Conservation (phyloP, 176 grass and related monocot genomes). For the Ensete glaucum region DNA sequence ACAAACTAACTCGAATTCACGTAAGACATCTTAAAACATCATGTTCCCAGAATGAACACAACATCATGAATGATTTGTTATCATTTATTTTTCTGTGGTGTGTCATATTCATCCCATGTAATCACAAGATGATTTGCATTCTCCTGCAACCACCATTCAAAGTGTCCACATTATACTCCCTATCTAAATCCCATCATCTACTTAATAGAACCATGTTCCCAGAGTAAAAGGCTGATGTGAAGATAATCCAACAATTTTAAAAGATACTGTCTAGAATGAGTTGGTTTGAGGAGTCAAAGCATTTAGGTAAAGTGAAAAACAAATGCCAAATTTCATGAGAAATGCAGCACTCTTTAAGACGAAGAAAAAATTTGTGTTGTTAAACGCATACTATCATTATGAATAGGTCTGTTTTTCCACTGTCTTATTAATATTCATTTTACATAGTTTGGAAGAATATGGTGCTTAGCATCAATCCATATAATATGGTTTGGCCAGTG, state of each 20-base stretch:
- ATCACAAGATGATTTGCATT: no score
- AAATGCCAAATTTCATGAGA: neutral
- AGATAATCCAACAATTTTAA: neutral
- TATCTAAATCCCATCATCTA: neutral
- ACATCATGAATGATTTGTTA: no score
- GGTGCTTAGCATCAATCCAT: neutral
- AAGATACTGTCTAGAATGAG: neutral
- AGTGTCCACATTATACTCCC: neutral
- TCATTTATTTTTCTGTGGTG: no score
- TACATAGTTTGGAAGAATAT: neutral
- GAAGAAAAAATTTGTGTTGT: neutral
- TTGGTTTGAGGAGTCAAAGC: neutral
- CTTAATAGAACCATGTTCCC: neutral
- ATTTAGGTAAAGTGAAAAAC: neutral
- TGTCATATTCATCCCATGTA: no score
- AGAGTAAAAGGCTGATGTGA: neutral
- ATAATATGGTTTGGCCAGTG: neutral
- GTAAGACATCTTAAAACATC: no score
- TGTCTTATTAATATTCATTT: no score
- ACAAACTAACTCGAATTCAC: no score
- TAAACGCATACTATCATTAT: neutral
- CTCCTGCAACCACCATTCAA: neutral
- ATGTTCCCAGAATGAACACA: no score
- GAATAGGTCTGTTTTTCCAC: neutral
- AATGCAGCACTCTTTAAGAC: neutral